A percentile compares a stretch with the other conserved stretches of the same genome.
Evolutionary conservation across 805 yeast species (phyloP).

Genomic region (Ogataea saltuana): DNA sequence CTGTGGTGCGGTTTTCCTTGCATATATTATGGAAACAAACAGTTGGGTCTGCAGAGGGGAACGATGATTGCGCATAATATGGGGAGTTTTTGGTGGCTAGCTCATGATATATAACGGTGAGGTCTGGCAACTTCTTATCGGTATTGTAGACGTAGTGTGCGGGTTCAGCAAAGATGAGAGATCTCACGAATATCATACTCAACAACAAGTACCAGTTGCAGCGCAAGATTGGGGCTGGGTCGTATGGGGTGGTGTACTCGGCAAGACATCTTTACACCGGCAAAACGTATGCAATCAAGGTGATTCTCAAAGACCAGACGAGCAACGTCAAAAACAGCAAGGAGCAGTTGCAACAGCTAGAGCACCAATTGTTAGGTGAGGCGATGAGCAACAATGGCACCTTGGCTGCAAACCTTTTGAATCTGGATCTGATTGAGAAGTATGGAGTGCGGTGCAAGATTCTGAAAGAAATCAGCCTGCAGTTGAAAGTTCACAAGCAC

Average conservation of each 20-base stretch:
- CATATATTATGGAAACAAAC: neutral
- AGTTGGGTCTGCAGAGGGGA: conserved; percentile 1
- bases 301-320: conserved; percentile 53
- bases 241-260: conserved; percentile 77
- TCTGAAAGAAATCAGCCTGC: conserved; percentile 70
- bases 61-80: neutral
- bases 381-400: conserved; percentile 31
- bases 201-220: conserved; percentile 44
- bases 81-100: conserved; percentile 2
- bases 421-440: conserved; percentile 37
- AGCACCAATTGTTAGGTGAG: conserved; percentile 26
- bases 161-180: conserved; percentile 24
- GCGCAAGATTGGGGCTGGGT: conserved; percentile 75
- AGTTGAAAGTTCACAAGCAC: conserved; percentile 72
- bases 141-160: neutral
- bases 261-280: conserved; percentile 57
- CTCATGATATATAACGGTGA: neutral
- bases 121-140: neutral
- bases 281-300: conserved; percentile 67
- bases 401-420: conserved; percentile 34
- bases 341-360: conserved; percentile 33
- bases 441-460: conserved; percentile 39
- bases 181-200: conserved; percentile 32
- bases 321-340: conserved; percentile 32
- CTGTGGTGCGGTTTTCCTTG: conserved; percentile 2